Conservation (phyloP, 2,329 filamentous ascomycete species). For the Apiospora aurea region DNA sequence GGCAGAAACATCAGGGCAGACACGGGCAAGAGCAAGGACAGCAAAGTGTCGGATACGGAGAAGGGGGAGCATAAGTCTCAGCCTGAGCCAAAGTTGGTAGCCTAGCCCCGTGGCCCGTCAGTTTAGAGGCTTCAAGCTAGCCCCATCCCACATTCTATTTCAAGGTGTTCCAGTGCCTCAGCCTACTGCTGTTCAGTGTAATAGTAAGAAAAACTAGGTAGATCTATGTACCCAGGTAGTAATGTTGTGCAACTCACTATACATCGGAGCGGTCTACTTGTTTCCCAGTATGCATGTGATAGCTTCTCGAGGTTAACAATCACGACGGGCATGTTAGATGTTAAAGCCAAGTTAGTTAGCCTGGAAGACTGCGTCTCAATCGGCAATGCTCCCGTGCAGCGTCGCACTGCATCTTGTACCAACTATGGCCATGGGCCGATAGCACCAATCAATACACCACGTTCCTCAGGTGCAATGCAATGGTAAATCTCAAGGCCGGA, state of each 20-base stretch:
- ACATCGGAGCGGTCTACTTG: background rate
- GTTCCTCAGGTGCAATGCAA: background rate
- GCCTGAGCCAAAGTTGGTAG: background rate
- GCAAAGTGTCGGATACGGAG: background rate
- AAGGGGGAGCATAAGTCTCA: slow-evolving; percentile 2
- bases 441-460: slow-evolving; percentile 12
- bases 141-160: background rate
- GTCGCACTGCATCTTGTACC: background rate
- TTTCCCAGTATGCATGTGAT: background rate
- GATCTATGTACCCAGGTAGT: background rate
- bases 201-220: background rate
- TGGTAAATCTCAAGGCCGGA: background rate
- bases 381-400: background rate
- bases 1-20: slow-evolving; percentile 51
- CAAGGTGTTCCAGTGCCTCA: background rate
- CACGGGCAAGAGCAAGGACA: background rate
- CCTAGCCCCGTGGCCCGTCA: too few species aligned
- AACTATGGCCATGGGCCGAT: background rate
- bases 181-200: background rate
- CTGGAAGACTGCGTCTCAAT: background rate
- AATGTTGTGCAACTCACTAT: background rate
- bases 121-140: background rate
- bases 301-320: background rate
- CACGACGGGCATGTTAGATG: background rate
- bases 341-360: slow-evolving; percentile 4